These are phyloP conservation scores for Phytophthora fragariae DNA, from an alignment of 352 stramenopile genomes.

Conservation along the genomic window DNA sequence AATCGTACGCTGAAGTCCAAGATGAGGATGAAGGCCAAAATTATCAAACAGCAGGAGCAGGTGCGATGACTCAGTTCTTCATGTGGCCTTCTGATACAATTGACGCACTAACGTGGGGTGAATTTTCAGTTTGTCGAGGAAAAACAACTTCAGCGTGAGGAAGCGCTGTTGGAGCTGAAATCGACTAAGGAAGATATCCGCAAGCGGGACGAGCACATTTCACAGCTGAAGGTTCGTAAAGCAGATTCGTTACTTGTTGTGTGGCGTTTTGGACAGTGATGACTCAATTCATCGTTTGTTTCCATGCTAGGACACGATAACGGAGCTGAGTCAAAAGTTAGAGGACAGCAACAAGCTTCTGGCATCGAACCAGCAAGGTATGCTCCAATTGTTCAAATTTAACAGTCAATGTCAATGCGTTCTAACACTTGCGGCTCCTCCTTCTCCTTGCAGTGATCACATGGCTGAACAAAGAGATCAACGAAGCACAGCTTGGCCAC, in stretches of 20 bases:
- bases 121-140: constrained; percentile 71
- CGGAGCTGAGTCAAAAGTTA: constrained; percentile 83
- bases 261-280: too few relatives aligned
- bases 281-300: not conserved
- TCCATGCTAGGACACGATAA: constrained; percentile 57
- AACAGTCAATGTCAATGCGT: not conserved
- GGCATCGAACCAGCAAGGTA: constrained; percentile 91
- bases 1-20: constrained; percentile 80
- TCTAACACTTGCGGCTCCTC: not conserved
- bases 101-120: not conserved
- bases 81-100: not conserved
- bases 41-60: constrained; percentile 91
- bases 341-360: constrained; percentile 91
- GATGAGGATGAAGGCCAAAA: constrained; percentile 89
- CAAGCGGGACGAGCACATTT: constrained; percentile 75
- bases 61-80: constrained; percentile 24
- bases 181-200: constrained; percentile 70
- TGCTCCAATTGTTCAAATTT: not conserved
- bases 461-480: constrained; percentile 94
- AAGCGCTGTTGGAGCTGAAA: constrained; percentile 70
- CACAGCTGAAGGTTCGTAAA: constrained; percentile 57
- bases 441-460: constrained; percentile 70
- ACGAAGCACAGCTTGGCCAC: constrained; percentile 84
- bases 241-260: not conserved
- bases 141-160: constrained; percentile 79